Base-by-base conservation (phyloP, 495 filamentous ascomycete genomes). In the Bacidia rubella region DNA sequence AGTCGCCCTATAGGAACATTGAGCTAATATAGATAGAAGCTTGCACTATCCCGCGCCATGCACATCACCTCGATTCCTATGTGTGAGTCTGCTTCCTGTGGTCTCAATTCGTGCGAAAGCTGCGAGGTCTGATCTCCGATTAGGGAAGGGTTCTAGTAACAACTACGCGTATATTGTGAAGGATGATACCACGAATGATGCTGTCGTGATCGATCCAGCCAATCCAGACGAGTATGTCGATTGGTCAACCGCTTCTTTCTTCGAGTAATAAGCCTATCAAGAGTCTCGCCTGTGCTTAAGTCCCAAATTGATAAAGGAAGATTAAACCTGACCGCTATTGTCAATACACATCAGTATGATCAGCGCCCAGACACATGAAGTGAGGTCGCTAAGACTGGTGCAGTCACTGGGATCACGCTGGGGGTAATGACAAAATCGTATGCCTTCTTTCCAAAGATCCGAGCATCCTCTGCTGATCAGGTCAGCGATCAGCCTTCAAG, bases 31-130 rank as follows among this genome's bases (percentile, higher is more conserved):
- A 11, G 3, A 19, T 4, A 40, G 20, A 47, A 60, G 57, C 54
- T 60, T 35, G 32, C 54, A 21, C 29, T 48, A 26, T 64, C 60
- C 11, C 66, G 71, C 64, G 66, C 72, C 58, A 98, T 98, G 92
- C 89, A 96, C 82, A 84, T 98, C 68, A 80, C 89, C 66, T 88
- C 87, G 52, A 95, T 98, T 71, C 92, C 92, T 29, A 98, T 97
- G 92, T 97, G 90, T 95, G 80, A 62, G 86, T 76, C 19, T 12
- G 35, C 52, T 29, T 3, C n/a, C n/a, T n/a, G n/a, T n/a, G n/a
- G n/a, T n/a, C n/a, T n/a, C n/a, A n/a, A n/a, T n/a, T n/a, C n/a
- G n/a, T n/a, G n/a, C n/a, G 26, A 12, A 11, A 24, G 3, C 7
- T 23, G 9, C 9, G 11, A 11, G 20, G 5, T 2, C 45, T 47